Evolutionary conservation across 805 yeast genomes (phyloP).

Genomic region (Candida montana): DNA sequence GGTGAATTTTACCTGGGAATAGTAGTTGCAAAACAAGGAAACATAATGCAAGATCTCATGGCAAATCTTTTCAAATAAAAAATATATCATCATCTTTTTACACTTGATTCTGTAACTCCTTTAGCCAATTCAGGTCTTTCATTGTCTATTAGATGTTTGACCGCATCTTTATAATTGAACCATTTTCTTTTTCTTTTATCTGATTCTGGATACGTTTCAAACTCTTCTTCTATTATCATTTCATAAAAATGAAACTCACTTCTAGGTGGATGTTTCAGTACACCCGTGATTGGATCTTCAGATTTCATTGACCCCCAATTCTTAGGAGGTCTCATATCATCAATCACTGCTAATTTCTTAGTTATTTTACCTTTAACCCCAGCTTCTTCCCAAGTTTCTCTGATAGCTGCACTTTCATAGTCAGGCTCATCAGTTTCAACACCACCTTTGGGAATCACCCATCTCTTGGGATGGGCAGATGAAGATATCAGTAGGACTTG

Average conservation of each 20-base stretch:
- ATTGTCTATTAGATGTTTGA: conserved; percentile 48
- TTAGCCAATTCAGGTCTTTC: conserved; percentile 63
- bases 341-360: conserved; percentile 55
- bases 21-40: conserved; percentile 43
- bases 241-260: conserved; percentile 89
- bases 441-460: conserved; percentile 97
- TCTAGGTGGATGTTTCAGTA: conserved; percentile 49
- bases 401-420: conserved; percentile 43
- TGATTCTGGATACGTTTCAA: conserved; percentile 72
- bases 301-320: conserved; percentile 31
- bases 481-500: conserved; percentile 79
- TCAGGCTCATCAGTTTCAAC: conserved; percentile 74
- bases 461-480: conserved; percentile 56
- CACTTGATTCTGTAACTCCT: conserved; percentile 55
- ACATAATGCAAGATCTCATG: conserved; percentile 72
- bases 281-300: conserved; percentile 21
- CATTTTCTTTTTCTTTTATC: conserved; percentile 60
- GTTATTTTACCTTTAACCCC: conserved; percentile 71
- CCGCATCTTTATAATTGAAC: conserved; percentile 68
- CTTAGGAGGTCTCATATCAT: conserved; percentile 52
- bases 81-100: conserved; percentile 23
- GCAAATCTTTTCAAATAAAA: conserved; percentile 43
- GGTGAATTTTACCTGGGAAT: conserved; percentile 64
- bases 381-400: conserved; percentile 98
- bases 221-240: conserved; percentile 53